Conservation (phyloP, 208 protist species). For the Wallacemonas collosoma region DNA sequence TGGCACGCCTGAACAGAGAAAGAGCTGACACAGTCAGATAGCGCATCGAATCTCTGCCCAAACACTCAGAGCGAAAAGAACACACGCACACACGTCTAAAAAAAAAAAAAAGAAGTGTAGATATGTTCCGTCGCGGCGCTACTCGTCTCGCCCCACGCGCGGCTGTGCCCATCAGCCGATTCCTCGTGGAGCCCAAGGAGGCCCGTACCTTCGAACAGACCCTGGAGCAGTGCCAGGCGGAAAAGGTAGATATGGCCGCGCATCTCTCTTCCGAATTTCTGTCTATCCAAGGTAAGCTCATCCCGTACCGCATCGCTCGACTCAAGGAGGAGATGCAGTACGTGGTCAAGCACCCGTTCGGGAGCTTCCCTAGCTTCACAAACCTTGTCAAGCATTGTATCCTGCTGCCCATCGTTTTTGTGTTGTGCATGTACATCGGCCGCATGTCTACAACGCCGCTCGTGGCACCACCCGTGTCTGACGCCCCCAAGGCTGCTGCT, state of each 20-base stretch:
- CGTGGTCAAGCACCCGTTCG: conserved; percentile 48
- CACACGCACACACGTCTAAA: conserved; percentile 4
- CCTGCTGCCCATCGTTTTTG: conserved; percentile 46
- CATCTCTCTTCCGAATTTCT: conserved; percentile 69
- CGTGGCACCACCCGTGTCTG: conserved; percentile 31
- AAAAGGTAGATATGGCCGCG: conserved; percentile 72
- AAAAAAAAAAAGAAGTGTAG: background rate
- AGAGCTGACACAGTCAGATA: no score
- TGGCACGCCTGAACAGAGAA: no score
- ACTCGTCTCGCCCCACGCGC: conserved; percentile 26
- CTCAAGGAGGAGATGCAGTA: conserved; percentile 61
- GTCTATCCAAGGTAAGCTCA: conserved; percentile 60
- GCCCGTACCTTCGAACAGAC: conserved; percentile 56
- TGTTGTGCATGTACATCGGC: conserved; percentile 39
- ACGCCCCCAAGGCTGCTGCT: background rate
- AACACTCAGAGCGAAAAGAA: background rate
- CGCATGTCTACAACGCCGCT: conserved; percentile 44
- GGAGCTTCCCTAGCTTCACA: conserved; percentile 39
- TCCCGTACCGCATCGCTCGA: conserved; percentile 77
- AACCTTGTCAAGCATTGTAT: conserved; percentile 41
- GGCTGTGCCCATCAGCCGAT: conserved; percentile 47
- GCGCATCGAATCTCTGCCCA: background rate
- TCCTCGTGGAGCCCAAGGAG: conserved; percentile 59
- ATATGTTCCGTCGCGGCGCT: conserved; percentile 51
- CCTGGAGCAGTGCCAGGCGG: conserved; percentile 46